These are phyloP conservation scores for Penicillium sp. DNA, from an alignment of 2,329 filamentous ascomycete genomes.

Conservation along the genomic window DNA sequence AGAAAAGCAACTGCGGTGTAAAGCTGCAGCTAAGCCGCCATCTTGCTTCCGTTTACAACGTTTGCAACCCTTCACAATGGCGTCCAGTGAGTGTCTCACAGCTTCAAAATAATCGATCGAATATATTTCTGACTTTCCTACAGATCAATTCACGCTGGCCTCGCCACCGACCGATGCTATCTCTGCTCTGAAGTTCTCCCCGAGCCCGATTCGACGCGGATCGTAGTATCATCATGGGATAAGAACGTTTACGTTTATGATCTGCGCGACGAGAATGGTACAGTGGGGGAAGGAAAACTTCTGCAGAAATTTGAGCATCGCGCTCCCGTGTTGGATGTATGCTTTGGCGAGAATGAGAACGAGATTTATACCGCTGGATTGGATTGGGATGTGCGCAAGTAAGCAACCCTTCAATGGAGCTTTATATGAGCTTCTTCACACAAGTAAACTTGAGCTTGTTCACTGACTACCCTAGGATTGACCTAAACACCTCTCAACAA, in stretches of 20 bases:
- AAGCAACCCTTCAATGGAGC: conserved; percentile 22
- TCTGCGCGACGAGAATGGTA: conserved; percentile 55
- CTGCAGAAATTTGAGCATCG: conserved; percentile 75
- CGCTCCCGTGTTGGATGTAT: conserved; percentile 86
- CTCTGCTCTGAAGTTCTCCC: conserved; percentile 83
- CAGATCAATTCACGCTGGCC: conserved; percentile 76
- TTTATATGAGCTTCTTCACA: conserved; percentile 47
- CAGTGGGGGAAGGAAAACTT: conserved; percentile 62
- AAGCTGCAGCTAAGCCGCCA: neutral
- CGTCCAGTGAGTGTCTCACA: conserved; percentile 39
- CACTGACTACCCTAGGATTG: conserved; percentile 58
- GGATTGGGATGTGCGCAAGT: conserved; percentile 83
- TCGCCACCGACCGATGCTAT: conserved; percentile 84
- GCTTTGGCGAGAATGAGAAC: conserved; percentile 79
- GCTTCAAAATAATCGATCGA: neutral
- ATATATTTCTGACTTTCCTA: neutral
- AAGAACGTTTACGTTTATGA: conserved; percentile 90
- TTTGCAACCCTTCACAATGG: conserved; percentile 10
- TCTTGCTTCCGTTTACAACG: conserved; percentile 11
- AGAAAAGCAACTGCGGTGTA: conserved; percentile 34
- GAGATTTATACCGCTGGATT: conserved; percentile 85
- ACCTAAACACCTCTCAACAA: conserved; percentile 71
- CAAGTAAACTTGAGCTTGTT: conserved; percentile 59
- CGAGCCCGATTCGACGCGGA: conserved; percentile 67
- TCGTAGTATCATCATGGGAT: conserved; percentile 96